These are phyloP conservation scores for Lactarius tabidus DNA, from an alignment of 768 basidiomycete genomes.

Conservation along the genomic window DNA sequence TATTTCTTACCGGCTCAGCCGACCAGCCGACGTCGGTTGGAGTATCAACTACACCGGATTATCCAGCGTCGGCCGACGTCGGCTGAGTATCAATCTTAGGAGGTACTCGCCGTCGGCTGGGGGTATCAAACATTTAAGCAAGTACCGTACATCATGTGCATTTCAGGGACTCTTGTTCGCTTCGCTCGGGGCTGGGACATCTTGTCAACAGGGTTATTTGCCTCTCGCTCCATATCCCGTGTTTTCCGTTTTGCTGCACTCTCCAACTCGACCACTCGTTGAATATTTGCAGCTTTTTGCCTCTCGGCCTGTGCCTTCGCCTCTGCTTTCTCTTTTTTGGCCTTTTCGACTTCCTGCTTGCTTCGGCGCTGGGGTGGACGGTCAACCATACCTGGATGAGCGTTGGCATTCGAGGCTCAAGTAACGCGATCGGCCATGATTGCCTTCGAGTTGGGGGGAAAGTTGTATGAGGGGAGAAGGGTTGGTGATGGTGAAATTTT, in stretches of 20 bases:
- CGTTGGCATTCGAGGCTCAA: background rate
- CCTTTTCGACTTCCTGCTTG: background rate
- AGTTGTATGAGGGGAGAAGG: background rate
- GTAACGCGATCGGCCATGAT: no score
- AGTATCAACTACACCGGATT: no score
- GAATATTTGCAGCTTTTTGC: background rate
- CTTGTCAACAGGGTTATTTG: background rate
- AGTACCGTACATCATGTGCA: no score
- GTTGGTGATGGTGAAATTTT: no score
- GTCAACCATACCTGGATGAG: background rate
- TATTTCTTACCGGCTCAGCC: no score
- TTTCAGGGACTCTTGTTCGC: background rate
- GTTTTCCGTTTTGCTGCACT: background rate
- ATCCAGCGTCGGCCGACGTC: no score
- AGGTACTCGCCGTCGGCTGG: no score
- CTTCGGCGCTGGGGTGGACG: background rate
- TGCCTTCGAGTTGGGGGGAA: background rate
- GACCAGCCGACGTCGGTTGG: no score
- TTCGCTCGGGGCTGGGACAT: background rate
- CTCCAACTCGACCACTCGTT: background rate
- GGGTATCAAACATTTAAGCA: no score
- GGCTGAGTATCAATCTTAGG: no score
- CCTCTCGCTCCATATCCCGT: background rate
- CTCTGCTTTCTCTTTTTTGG: background rate
- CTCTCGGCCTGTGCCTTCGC: background rate